Evolutionary conservation across 169 alveolate species (phyloP), one percentile per base, ranked within the genome.

Genomic region (Plasmodium falciparum): DNA sequence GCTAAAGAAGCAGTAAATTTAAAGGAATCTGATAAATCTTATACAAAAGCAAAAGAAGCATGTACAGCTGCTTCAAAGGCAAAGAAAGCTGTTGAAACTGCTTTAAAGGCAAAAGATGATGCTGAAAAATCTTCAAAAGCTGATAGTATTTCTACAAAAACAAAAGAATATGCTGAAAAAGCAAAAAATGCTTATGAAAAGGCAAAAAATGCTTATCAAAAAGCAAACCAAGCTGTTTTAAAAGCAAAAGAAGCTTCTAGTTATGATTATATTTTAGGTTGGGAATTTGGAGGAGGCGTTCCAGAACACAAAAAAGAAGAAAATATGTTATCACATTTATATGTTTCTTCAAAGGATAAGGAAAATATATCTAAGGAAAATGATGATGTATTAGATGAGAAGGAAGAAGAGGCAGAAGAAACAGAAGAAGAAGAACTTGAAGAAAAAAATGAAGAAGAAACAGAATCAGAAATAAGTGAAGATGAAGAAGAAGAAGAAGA

Each of bases 371-470:
- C 12, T 45, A 33, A 45, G 24, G 76, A 69, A 15, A 61, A 69
- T 17, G 76, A 69, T 4, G 76, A 69, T 7, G 62, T 3, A 15
- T 4, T 8, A 11, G 76, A 69, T 0, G 76, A 69, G 7, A 26
- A 2, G 2, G 62, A 13, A 17, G 62, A 43, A 69, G 15, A 9
- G 0, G 63, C 15, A 6, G 73, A 26, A 63, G 74, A 61, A 24
- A 49, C 17, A 39, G 52, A 50, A 9, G 52, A 8, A 20, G 67
- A 59, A 17, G 71, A 12, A 22, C 7, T 17, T 17, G 6, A 9
- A 13, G 61, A 52, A 50, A 9, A 78, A 11, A 52, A 20, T 22
- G 43, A n/a, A 70, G 63, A 11, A 39, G 89, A 45, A 1, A 69
- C 63, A n/a, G 75, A 22, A 1, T 26, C 3, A 17, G 72, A 43